These are phyloP conservation scores for Fraxinus albicans DNA, from an alignment of 305 asterid species.

Conservation along the genomic window DNA sequence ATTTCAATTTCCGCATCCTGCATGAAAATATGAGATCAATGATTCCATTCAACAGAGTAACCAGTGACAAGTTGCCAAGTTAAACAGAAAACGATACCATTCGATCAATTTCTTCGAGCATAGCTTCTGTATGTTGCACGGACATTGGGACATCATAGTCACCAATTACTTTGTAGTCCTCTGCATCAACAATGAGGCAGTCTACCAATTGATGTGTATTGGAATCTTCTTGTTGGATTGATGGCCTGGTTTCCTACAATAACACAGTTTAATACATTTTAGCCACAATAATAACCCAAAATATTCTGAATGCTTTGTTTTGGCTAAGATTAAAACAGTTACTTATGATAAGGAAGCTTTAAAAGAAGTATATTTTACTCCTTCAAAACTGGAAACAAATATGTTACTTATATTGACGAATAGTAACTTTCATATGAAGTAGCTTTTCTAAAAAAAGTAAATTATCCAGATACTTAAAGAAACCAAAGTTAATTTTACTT, in stretches of 20 bases:
- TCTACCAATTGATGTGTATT: conserved; percentile 32
- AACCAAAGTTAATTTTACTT: background rate
- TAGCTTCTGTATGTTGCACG: conserved; percentile 74
- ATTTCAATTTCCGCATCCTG: conserved; percentile 63
- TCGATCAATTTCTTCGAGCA: conserved; percentile 71
- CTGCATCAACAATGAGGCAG: conserved; percentile 44
- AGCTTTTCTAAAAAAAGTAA: background rate
- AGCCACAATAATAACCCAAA: conserved; percentile 1
- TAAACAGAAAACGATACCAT: conserved; percentile 48
- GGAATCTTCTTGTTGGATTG: conserved; percentile 13
- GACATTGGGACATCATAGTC: conserved; percentile 61
- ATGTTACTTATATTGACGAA: background rate
- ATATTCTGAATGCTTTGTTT: background rate
- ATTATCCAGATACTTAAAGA: background rate
- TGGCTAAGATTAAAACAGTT: background rate
- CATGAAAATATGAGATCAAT: conserved; percentile 6
- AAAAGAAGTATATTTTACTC: background rate
- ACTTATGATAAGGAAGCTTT: background rate
- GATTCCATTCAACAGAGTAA: background rate
- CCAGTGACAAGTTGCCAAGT: background rate
- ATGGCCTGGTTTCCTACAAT: conserved; percentile 48
- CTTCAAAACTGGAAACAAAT: background rate
- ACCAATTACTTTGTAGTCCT: conserved; percentile 31
- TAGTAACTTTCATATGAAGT: background rate
- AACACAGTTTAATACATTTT: background rate